phyloP scores from a whole-genome alignment of 345 rosid species.

The Pistacia integerrima region DNA sequence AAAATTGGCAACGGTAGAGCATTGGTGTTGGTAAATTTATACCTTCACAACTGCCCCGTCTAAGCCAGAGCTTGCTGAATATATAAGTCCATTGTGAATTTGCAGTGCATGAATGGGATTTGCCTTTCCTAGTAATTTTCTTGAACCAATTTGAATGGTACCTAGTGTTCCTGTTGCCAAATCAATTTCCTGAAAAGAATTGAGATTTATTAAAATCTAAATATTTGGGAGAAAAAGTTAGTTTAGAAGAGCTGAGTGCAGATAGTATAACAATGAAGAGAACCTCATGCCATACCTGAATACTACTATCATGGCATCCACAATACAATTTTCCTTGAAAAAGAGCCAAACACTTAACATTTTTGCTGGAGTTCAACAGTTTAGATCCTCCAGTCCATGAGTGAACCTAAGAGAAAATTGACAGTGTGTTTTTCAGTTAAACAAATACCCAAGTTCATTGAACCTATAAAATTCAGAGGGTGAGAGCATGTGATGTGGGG shows the following conservation, averaged over 20 bases:
- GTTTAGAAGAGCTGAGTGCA: slow-evolving; percentile 7
- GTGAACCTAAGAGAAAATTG: slow-evolving; percentile 42
- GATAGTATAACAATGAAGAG: neutral
- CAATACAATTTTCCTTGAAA: slow-evolving; percentile 63
- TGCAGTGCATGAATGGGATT: slow-evolving; percentile 55
- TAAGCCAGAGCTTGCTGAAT: slow-evolving; percentile 53
- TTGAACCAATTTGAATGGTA: slow-evolving; percentile 56
- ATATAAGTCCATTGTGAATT: slow-evolving; percentile 49
- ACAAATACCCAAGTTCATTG: neutral
- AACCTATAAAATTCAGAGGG: slow-evolving; percentile 5
- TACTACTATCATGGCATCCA: slow-evolving; percentile 68
- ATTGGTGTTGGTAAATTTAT: neutral
- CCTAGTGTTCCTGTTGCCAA: slow-evolving; percentile 61
- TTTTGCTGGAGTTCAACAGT: slow-evolving; percentile 44
- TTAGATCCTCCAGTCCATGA: slow-evolving; percentile 67
- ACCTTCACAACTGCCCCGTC: slow-evolving; percentile 72
- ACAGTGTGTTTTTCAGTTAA: neutral
- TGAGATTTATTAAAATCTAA: neutral
- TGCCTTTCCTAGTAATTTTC: slow-evolving; percentile 61
- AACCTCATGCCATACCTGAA: slow-evolving; percentile 55
- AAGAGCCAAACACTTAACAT: slow-evolving; percentile 54
- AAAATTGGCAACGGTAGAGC: too few species aligned
- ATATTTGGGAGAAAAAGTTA: neutral
- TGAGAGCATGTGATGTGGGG: neutral
- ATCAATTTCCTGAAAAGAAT: slow-evolving; percentile 58